Percentiles rank a stretch among this genome's conserved stretches.
Conservation (phyloP, 345 rosid genomes). For the Camelina neglecta region DNA sequence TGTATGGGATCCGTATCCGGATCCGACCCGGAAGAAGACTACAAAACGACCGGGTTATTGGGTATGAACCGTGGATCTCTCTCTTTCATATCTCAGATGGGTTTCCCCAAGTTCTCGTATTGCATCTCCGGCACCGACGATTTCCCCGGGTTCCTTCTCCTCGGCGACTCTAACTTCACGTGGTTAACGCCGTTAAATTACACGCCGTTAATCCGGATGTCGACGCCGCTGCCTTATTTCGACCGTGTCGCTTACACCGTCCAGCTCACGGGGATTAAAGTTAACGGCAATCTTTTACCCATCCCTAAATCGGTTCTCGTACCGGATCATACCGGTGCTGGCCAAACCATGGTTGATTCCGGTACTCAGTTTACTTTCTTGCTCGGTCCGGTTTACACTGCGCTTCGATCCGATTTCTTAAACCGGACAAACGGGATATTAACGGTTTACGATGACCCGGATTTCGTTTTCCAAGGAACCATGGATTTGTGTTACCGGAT, state of each 20-base stretch:
- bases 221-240: conserved; percentile 75
- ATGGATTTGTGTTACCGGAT: conserved; percentile 85
- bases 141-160: conserved; percentile 72
- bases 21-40: conserved; percentile 72
- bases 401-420: conserved; percentile 62
- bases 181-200: conserved; percentile 64
- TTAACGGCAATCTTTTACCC: conserved; percentile 57
- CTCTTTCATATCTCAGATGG: conserved; percentile 82
- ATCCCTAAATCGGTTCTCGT: conserved; percentile 63
- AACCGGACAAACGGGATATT: conserved; percentile 60
- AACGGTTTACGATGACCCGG: conserved; percentile 62
- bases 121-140: conserved; percentile 77
- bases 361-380: conserved; percentile 92
- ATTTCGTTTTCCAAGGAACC: conserved; percentile 83
- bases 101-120: conserved; percentile 81
- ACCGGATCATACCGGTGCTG: conserved; percentile 96
- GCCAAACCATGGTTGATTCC: conserved; percentile 96
- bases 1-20: conserved; percentile 82
- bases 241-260: conserved; percentile 93
- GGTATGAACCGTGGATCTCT: conserved; percentile 95
- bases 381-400: conserved; percentile 80
- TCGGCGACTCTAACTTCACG: conserved; percentile 78
- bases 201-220: conserved; percentile 72
- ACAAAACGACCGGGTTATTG: conserved; percentile 71
- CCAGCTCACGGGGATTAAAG: conserved; percentile 85